Evolutionary conservation across 2,329 filamentous ascomycete genomes (phyloP).

Genomic region (Leptographium wingfieldii): DNA sequence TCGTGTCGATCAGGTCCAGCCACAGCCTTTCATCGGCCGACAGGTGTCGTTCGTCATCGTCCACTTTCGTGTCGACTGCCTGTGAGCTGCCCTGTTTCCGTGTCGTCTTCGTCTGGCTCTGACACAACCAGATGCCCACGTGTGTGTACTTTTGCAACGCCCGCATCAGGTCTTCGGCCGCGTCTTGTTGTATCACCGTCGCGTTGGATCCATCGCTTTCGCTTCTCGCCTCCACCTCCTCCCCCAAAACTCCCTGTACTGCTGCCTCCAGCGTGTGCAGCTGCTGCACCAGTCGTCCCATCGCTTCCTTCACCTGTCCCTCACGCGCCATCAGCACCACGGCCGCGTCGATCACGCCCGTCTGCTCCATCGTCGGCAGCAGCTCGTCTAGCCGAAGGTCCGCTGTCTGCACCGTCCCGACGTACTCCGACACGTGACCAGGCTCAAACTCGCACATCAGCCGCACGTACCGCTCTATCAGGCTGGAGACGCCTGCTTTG

Average conservation of each 20-base stretch:
- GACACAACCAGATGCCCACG: conserved; percentile 92
- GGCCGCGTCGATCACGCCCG: conserved; percentile 82
- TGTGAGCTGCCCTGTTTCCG: not conserved
- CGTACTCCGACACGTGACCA: conserved; percentile 71
- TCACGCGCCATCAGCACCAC: conserved; percentile 84
- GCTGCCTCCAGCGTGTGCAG: conserved; percentile 68
- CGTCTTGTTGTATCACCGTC: conserved; percentile 25
- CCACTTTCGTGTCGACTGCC: conserved; percentile 25
- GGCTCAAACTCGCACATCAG: conserved; percentile 84
- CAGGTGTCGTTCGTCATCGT: conserved; percentile 29
- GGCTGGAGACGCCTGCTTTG: conserved; percentile 31
- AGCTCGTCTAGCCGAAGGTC: conserved; percentile 70
- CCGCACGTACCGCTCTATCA: conserved; percentile 75
- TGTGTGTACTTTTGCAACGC: conserved; percentile 80
- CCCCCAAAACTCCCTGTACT: conserved; percentile 55
- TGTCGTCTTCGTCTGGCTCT: conserved; percentile 59
- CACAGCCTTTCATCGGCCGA: conserved; percentile 44
- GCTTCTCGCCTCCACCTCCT: conserved; percentile 20
- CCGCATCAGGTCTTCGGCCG: conserved; percentile 60
- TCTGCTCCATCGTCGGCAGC: conserved; percentile 77
- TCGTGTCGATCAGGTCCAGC: conserved; percentile 47
- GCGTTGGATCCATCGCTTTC: conserved; percentile 2
- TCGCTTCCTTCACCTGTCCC: conserved; percentile 69
- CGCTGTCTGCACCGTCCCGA: conserved; percentile 61
- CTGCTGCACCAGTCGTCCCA: conserved; percentile 74